These are phyloP conservation scores for Salvia rosmarinus DNA, from an alignment of 257 asterid species.

Conservation along the genomic window DNA sequence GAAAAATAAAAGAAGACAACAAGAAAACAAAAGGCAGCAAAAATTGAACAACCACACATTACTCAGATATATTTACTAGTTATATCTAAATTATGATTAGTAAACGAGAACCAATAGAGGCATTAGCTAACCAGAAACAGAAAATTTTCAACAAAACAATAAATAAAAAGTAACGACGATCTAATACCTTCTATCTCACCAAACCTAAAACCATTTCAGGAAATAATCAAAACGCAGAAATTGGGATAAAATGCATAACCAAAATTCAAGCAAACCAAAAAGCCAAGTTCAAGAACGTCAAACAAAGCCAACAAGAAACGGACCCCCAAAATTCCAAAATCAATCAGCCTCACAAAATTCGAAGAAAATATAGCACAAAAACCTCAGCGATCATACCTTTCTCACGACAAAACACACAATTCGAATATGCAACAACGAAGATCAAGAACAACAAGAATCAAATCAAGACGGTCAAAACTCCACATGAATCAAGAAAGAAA, in stretches of 20 bases:
- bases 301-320: slow-evolving; percentile 36
- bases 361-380: slow-evolving; percentile 35
- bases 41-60: slow-evolving; percentile 9
- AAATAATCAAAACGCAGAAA: slow-evolving; percentile 1
- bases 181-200: slow-evolving; percentile 1
- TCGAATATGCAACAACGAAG: slow-evolving; percentile 28
- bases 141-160: neutral
- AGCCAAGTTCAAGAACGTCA: slow-evolving; percentile 34
- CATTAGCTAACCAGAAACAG: slow-evolving; percentile 9
- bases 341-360: slow-evolving; percentile 37
- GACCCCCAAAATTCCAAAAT: slow-evolving; percentile 40
- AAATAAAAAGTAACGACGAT: slow-evolving; percentile 10
- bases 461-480: slow-evolving; percentile 24
- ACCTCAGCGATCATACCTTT: slow-evolving; percentile 49
- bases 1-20: neutral
- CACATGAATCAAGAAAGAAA: slow-evolving; percentile 20
- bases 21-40: neutral
- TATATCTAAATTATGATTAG: slow-evolving; percentile 8
- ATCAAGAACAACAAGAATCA: slow-evolving; percentile 40
- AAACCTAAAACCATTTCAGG: slow-evolving; percentile 8
- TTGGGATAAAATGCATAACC: slow-evolving; percentile 10
- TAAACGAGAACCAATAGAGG: slow-evolving; percentile 21
- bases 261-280: slow-evolving; percentile 25
- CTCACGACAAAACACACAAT: slow-evolving; percentile 16
- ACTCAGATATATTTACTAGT: slow-evolving; percentile 5